Percentiles rank a stretch among this genome's conserved stretches.
phyloP scores from a whole-genome alignment of 2,329 filamentous ascomycete genomes.

The Harringtonia aguacate region DNA sequence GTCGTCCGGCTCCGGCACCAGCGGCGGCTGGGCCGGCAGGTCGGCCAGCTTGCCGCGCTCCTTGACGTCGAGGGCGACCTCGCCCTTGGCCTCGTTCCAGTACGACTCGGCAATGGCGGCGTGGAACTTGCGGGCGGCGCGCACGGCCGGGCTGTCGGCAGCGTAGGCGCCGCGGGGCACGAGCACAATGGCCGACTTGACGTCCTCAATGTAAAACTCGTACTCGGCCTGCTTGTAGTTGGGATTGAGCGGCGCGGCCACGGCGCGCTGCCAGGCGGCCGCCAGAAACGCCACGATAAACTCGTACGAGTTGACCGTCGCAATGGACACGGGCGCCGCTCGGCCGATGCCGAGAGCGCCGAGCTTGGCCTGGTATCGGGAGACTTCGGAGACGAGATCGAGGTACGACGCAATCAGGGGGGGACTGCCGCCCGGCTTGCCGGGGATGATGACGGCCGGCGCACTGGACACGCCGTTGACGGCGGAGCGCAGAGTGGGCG shows the following conservation, averaged over 20 bases:
- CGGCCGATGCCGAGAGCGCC: constrained; percentile 61
- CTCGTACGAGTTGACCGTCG: constrained; percentile 74
- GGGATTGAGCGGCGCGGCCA: constrained; percentile 79
- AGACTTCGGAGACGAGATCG: constrained; percentile 54
- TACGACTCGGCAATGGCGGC: constrained; percentile 83
- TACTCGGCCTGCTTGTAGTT: constrained; percentile 85
- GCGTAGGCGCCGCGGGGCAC: constrained; percentile 62
- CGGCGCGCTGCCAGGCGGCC: constrained; percentile 71
- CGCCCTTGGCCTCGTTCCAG: constrained; percentile 52
- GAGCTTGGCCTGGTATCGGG: constrained; percentile 65
- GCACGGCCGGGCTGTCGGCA: constrained; percentile 58
- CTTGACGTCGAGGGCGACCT: constrained; percentile 70
- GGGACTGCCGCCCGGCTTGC: constrained; percentile 30
- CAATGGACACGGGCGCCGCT: constrained; percentile 68
- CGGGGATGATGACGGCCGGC: constrained; percentile 60
- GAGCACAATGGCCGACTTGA: constrained; percentile 68
- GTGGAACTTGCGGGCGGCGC: constrained; percentile 67
- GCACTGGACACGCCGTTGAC: constrained; percentile 33
- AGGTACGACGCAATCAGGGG: constrained; percentile 56
- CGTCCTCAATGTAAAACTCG: constrained; percentile 84
- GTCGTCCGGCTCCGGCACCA: constrained; percentile 58
- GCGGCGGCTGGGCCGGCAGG: constrained; percentile 25
- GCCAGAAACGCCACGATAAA: constrained; percentile 83
- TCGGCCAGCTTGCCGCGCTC: constrained; percentile 55
- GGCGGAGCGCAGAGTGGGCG: constrained; percentile 38